Percentiles rank a stretch among this genome's conserved stretches.
Evolutionary conservation across 2,329 filamentous ascomycete genomes (phyloP).

Genomic region (Fusarium ramigenum): DNA sequence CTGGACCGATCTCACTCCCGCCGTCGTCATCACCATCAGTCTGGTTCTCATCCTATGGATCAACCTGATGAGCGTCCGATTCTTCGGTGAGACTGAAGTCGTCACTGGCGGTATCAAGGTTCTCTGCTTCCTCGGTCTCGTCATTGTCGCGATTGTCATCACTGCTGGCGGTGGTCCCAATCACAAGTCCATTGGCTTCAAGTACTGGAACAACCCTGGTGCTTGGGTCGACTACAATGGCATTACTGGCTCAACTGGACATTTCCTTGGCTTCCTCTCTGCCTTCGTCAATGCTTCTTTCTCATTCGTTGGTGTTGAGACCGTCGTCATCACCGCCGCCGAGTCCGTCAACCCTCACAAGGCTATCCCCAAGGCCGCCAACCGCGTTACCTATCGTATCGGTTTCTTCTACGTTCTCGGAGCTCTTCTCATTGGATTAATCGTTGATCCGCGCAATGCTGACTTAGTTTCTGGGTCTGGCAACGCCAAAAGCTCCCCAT

Average conservation of each 20-base stretch:
- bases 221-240: constrained; percentile 61
- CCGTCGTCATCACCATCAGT: constrained; percentile 59
- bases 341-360: constrained; percentile 69
- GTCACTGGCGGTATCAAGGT: constrained; percentile 69
- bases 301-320: constrained; percentile 57
- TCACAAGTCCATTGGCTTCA: constrained; percentile 56
- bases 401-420: constrained; percentile 68
- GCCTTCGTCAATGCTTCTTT: constrained; percentile 64
- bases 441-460: constrained; percentile 70
- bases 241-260: constrained; percentile 53
- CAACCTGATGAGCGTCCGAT: constrained; percentile 66
- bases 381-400: constrained; percentile 67
- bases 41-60: constrained; percentile 62
- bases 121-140: constrained; percentile 65
- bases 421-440: constrained; percentile 65
- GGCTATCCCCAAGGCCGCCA: constrained; percentile 70
- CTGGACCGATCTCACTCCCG: constrained; percentile 38
- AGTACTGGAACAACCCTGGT: constrained; percentile 52
- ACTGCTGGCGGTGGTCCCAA: constrained; percentile 65
- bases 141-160: constrained; percentile 65
- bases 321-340: constrained; percentile 64
- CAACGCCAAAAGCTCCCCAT: constrained; percentile 65
- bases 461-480: constrained; percentile 58
- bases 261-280: constrained; percentile 66
- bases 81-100: constrained; percentile 71